Evolutionary conservation across 257 asterid species (phyloP).

Genomic region (Catharanthus roseus): DNA sequence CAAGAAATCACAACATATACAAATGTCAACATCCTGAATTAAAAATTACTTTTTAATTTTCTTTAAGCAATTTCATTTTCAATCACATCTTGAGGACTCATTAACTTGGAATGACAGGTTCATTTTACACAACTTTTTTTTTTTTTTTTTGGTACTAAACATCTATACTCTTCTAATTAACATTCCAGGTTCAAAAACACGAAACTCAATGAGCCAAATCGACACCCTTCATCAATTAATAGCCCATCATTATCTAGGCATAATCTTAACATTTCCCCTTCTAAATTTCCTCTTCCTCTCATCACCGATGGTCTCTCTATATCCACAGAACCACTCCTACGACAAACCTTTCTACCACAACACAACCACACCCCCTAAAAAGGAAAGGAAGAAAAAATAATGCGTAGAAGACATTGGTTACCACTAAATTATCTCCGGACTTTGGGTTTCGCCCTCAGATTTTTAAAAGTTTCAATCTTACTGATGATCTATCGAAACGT

Average conservation of each 20-base stretch:
- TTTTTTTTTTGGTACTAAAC: too few species aligned
- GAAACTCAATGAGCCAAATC: not conserved
- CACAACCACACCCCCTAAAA: too few species aligned
- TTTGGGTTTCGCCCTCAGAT: too few species aligned
- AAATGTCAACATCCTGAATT: not conserved
- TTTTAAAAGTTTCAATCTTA: too few species aligned
- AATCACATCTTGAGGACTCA: not conserved
- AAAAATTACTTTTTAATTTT: not conserved
- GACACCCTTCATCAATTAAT: not conserved
- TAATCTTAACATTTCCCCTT: not conserved
- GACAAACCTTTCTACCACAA: too few species aligned
- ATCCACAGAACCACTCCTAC: too few species aligned
- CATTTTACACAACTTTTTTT: not conserved
- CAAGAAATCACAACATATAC: slow-evolving; percentile 12
- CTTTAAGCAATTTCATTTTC: not conserved
- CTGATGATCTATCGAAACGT: too few species aligned
- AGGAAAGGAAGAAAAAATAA: too few species aligned
- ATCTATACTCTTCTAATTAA: not conserved
- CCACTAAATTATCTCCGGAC: too few species aligned
- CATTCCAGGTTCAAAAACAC: slow-evolving; percentile 1
- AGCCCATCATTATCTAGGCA: not conserved
- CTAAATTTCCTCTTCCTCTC: not conserved
- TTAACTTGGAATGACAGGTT: not conserved
- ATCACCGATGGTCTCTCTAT: not conserved
- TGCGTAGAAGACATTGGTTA: too few species aligned